Base-by-base conservation (phyloP, 306 rosid genomes). In the Acacia melanoxylon region DNA sequence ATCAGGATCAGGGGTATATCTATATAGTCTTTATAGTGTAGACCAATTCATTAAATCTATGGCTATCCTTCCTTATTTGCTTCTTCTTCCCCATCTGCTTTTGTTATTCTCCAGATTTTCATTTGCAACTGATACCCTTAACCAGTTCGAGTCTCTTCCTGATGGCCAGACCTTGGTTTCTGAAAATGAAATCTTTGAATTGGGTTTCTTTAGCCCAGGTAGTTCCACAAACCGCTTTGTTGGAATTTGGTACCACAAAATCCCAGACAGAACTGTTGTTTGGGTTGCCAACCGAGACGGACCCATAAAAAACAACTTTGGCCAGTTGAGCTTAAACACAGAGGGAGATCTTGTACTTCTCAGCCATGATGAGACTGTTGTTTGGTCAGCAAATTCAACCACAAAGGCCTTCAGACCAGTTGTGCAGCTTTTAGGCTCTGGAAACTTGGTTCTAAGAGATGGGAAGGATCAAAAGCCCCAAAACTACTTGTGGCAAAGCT, bases 211-310 rank as follows among this genome's bases (percentile, higher is more conserved):
- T 46, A 42, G 44, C 8, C 72, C 58, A 24, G 70, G 41, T 1
- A 41, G 13, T 8, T 76, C 80, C 5, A 13, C 82, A 22, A 81
- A 67, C 3, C 81, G 84, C 10, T 88, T 86, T 66, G 10, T 87
- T 19, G 94, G 94, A 52, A 87, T 92, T 4, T 88, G 94, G 91
- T 90, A 81, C 80, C 56, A 68, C n/a, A 83, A 48, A 5, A 78
- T 87, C 71, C 58, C 85, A 1, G 59, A 25, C 4, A 63, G 5
- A 67, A 82, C 87, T 4, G 72, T 82, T 31, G 90, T 86, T 62
- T 91, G 88, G 93, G 90, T 90, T 42, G 91, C 93, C 8, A 90
- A 88, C 44, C 44, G 89, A 2, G 70, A 70, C 9, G 86, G 80
- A 10, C 90, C 90, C 3, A 67, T 86, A 58, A 72, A 51, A 1